phyloP scores from a whole-genome alignment of 495 filamentous ascomycete species.

The Penicillium roqueforti region DNA sequence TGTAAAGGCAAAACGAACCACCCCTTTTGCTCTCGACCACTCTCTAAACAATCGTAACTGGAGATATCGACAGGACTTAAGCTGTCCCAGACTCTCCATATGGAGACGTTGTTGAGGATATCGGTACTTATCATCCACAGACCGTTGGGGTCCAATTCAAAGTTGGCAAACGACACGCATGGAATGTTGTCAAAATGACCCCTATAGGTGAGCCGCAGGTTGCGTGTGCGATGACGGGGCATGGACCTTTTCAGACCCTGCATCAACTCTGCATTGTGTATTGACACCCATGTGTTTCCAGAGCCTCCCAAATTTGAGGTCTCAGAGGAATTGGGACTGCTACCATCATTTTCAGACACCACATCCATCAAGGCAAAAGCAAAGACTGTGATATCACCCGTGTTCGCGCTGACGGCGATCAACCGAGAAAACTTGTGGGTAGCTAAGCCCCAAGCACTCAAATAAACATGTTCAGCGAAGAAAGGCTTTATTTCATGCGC shows the following conservation, averaged over 20 bases:
- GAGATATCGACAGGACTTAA: slow-evolving; percentile 28
- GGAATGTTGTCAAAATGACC: slow-evolving; percentile 68
- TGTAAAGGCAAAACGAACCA: slow-evolving; percentile 52
- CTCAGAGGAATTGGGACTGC: slow-evolving; percentile 5
- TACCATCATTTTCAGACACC: slow-evolving; percentile 17
- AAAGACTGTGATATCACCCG: slow-evolving; percentile 61
- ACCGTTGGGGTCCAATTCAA: slow-evolving; percentile 57
- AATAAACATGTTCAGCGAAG: slow-evolving; percentile 69
- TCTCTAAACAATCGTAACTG: slow-evolving; percentile 24
- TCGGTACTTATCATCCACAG: slow-evolving; percentile 70
- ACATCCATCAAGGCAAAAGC: slow-evolving; percentile 60
- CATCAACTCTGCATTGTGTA: slow-evolving; percentile 27
- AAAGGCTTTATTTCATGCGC: slow-evolving; percentile 48
- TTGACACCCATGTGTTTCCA: slow-evolving; percentile 35
- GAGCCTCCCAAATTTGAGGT: slow-evolving; percentile 21
- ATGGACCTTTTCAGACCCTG: slow-evolving; percentile 26
- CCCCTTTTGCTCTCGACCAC: slow-evolving; percentile 26
- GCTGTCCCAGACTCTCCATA: slow-evolving; percentile 63
- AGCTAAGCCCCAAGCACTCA: slow-evolving; percentile 86
- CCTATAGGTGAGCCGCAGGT: slow-evolving; percentile 39
- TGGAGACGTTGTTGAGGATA: slow-evolving; percentile 59
- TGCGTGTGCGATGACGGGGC: slow-evolving; percentile 35
- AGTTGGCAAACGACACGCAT: slow-evolving; percentile 66
- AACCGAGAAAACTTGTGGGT: slow-evolving; percentile 73
- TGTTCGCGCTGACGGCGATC: slow-evolving; percentile 79